Base-by-base conservation (phyloP, 441 rosid genomes). In the Daphne laureola region DNA sequence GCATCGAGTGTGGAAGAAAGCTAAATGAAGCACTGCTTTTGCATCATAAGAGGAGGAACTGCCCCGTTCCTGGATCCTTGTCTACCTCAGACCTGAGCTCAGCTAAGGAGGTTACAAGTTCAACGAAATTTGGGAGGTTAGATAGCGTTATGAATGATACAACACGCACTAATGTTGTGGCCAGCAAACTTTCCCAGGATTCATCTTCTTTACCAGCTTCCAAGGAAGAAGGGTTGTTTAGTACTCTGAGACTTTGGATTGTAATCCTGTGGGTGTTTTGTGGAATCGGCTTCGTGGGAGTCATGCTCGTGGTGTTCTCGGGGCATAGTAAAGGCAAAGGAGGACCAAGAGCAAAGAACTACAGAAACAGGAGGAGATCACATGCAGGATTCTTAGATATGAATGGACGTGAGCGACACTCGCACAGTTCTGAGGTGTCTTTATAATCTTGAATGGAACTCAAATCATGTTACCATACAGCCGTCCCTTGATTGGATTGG, bases 1-100 rank as follows among this genome's bases (percentile, higher is more conserved):
- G 96, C 72, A 79, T 93, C 31, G 99, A 90, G 78, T 93, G 99
- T 66, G 99, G 73, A 26, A 79, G 71, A 68, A 86, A 61, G 48
- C 77, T 93, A 14, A 87, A 87, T 38, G 87, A 90, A 71, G 99
- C 96, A 18, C 64, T 93, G 57, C 54, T 42, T 21, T 69, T 90
- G 69, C 97, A 93, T 74, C 96, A 90, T 67, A 73, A 75, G 74
- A 74, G 69, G 71, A 79, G 83, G 62, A 83, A 85, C 26, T 93
- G 99, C 70, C 73, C 76, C 7, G 82, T 75, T 51, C 78, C 82
- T 38, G 67, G 62, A 51, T 66, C 76, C 14, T 56, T 75, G 36
- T 41, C 76, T 40, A 48, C 64, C 27, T 52, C 74, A 14, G 60
- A 53, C 11, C 25, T 21, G 38, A 53, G 51, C 46, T n/a, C 23